These are phyloP conservation scores for Tolypocladium guangdongense DNA, from an alignment of 2,329 filamentous ascomycete genomes.

Conservation along the genomic window DNA sequence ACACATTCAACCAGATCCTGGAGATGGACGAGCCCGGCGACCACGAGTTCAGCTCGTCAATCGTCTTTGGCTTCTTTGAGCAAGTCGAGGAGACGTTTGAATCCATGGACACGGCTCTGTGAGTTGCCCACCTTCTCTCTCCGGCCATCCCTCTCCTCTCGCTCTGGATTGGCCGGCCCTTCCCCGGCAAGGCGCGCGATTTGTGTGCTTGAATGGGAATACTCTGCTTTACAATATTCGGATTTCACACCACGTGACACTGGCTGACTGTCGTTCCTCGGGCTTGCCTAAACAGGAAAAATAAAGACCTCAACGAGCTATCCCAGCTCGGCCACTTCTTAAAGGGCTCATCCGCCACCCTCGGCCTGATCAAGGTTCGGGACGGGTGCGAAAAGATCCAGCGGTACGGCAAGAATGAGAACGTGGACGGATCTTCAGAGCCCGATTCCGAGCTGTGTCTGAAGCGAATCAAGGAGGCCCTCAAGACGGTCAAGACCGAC, in stretches of 20 bases:
- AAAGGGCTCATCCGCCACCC: conserved; percentile 91
- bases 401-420: conserved; percentile 75
- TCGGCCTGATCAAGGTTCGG: conserved; percentile 82
- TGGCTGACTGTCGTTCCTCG: conserved; percentile 2
- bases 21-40: conserved; percentile 95
- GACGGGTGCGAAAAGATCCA: conserved; percentile 96
- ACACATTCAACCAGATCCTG: conserved; percentile 87
- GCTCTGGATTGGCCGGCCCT: background rate
- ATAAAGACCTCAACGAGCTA: conserved; percentile 60
- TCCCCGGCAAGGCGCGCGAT: background rate
- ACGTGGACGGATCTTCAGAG: conserved; percentile 61
- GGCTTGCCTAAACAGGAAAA: conserved; percentile 35
- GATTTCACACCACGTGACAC: background rate
- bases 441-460: conserved; percentile 58
- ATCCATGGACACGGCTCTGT: conserved; percentile 78
- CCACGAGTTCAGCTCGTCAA: conserved; percentile 76
- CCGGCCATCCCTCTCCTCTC: background rate
- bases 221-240: background rate
- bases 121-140: conserved; percentile 28
- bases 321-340: conserved; percentile 88
- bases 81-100: conserved; percentile 80
- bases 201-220: background rate
- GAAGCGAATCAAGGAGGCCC: conserved; percentile 55
- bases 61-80: conserved; percentile 87
- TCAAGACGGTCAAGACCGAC: conserved; percentile 63